phyloP scores from a whole-genome alignment of 805 yeast genomes.

The Saturnispora kantuleensis region DNA sequence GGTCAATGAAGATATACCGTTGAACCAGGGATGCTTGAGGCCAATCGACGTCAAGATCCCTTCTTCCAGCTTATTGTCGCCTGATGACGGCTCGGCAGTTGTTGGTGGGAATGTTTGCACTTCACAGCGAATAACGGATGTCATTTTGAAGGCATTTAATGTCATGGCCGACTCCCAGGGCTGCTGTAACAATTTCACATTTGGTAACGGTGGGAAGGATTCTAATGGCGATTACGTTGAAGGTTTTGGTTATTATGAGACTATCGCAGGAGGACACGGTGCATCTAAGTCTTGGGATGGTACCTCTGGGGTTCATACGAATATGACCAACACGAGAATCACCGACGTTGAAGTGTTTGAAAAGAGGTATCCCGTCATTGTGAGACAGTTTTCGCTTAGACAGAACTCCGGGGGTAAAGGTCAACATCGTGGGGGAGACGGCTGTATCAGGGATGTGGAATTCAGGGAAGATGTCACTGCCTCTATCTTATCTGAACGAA shows the following conservation, averaged over 20 bases:
- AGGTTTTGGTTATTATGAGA: conserved; percentile 87
- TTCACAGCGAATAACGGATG: conserved; percentile 88
- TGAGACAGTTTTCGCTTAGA: conserved; percentile 64
- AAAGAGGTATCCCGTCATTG: conserved; percentile 74
- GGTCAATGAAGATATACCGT: conserved; percentile 79
- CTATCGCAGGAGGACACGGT: conserved; percentile 94
- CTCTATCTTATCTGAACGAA: conserved; percentile 77
- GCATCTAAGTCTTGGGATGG: conserved; percentile 82
- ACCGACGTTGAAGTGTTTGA: conserved; percentile 89
- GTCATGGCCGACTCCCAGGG: conserved; percentile 96
- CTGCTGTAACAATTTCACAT: conserved; percentile 87
- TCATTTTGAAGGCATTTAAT: conserved; percentile 72
- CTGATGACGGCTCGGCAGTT: conserved; percentile 80
- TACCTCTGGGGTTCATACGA: conserved; percentile 82
- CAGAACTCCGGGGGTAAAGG: conserved; percentile 76
- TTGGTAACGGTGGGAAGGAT: conserved; percentile 66
- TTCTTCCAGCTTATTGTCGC: conserved; percentile 53
- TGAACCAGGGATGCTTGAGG: conserved; percentile 84
- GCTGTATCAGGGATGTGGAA: conserved; percentile 77
- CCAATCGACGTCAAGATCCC: conserved; percentile 68
- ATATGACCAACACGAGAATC: conserved; percentile 88
- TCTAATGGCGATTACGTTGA: conserved; percentile 40
- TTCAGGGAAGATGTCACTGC: conserved; percentile 64
- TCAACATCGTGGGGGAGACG: conserved; percentile 67
- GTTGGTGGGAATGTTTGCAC: conserved; percentile 95